A percentile compares a stretch with the other conserved stretches of the same genome.
phyloP scores from a whole-genome alignment of 148 eudicot species.

The Rhododendron ferrugineum region DNA sequence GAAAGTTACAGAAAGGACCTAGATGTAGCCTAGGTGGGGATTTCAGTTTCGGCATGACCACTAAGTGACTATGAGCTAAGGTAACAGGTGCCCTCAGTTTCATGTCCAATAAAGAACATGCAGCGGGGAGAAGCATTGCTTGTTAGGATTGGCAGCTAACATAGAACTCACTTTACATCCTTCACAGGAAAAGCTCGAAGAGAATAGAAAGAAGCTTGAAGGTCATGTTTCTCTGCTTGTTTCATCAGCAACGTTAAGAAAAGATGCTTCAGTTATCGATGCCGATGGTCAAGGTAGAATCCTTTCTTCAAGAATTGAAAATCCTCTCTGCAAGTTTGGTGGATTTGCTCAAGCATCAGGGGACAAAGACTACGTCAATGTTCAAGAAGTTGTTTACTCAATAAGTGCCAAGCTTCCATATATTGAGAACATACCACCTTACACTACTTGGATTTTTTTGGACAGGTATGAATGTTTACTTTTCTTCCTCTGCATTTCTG shows the following conservation, averaged over 20 bases:
- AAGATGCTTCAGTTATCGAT: constrained; percentile 22
- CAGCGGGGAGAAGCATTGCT: neutral
- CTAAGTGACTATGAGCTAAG: neutral
- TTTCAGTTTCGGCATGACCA: neutral
- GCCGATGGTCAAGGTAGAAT: constrained; percentile 27
- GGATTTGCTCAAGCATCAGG: constrained; percentile 42
- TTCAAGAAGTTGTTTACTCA: constrained; percentile 41
- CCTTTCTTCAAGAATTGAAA: constrained; percentile 42
- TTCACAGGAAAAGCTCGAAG: constrained; percentile 59
- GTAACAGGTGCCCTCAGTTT: neutral
- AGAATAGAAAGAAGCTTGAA: constrained; percentile 46
- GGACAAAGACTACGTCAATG: constrained; percentile 36
- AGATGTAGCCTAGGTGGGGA: neutral
- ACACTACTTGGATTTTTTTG: constrained; percentile 77
- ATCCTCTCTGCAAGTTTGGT: constrained; percentile 37
- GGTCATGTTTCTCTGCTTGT: constrained; percentile 38
- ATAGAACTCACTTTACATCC: constrained; percentile 2
- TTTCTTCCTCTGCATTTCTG: neutral
- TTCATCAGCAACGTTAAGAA: constrained; percentile 27
- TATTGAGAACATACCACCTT: constrained; percentile 61
- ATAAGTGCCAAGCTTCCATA: constrained; percentile 53
- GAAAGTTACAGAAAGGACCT: neutral
- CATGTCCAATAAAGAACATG: neutral
- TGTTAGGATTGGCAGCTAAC: neutral
- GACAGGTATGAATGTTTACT: constrained; percentile 39